Base-by-base conservation (phyloP, 495 filamentous ascomycete genomes). In the Parmelia sp. region DNA sequence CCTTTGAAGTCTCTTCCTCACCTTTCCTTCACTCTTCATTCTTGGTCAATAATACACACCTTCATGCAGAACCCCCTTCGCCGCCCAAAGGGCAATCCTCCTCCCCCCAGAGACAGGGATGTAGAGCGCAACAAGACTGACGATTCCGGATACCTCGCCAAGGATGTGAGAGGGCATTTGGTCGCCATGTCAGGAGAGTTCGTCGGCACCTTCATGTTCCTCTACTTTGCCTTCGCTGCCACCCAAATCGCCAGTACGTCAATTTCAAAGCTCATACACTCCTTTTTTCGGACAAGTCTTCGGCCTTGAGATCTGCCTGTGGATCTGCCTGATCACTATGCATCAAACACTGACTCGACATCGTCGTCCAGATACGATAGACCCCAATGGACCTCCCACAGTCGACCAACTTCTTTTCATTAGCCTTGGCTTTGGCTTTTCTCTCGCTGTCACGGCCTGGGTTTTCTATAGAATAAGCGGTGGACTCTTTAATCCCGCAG, bases 381-480 rank as follows among this genome's bases (percentile, higher is more conserved):
- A 33, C 14, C 47, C 47, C 29, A 37, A 53, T n/a, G 42, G 44
- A 23, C 15, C 42, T 37, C 44, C 47, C 29, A 36, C 44, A 1
- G 25, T 63, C 21, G 49, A 66, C 29, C 27, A 53, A 19, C 73
- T 95, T 40, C 73, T 92, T 37, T 96, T 86, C 73, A 87, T 92
- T 45, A 73, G 88, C 2, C 73, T 92, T 19, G 78, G 78, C n/a
- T 95, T 94, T 66, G 90, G 89, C 1, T 83, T 91, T 70, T 85
- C 86, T 8, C 78, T 96, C 61, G 84, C 83, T 23, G 88, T 89
- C 71, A 94, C 92, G 68, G 88, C 88, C 4, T 96, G 89, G 90
- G 83, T 89, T 1, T 95, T 94, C 77, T 94, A 88, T 73, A 84
- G 90, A 15, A 83, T 93, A 42, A 87, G 82, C 5, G 90, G 90